Evolutionary conservation across 2,329 filamentous ascomycete genomes (phyloP), one percentile per base, ranked within the genome.

Genomic region (Pseudogymnoascus sp.): DNA sequence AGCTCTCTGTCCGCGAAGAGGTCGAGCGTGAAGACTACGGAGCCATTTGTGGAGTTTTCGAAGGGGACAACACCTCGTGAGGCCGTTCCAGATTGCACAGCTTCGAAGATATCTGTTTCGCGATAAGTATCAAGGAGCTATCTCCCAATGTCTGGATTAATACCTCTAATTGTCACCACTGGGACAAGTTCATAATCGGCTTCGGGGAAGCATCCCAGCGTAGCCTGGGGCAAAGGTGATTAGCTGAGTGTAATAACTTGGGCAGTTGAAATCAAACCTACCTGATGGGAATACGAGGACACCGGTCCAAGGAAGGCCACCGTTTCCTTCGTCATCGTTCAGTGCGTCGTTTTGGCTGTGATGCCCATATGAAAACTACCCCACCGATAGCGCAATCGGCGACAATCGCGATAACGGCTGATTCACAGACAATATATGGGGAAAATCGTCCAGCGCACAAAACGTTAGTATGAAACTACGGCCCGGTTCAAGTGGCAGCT

Each of bases 21-120:
- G 76, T 97, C 93, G 23, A 97, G 83, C 0, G 93, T 96, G 75
- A 91, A 90, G 63, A 95, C 86, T 60, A 99, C 95, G 62, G 89
- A 88, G 71, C 95, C 95, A 75, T 97, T 96, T 73, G 91, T 93
- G 42, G 90, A 96, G 79, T 99, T 99, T 74, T 97, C 93, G 76
- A 96, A 93, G 5, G 95, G 95, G 1, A 97, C 89, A 34, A 97
- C 89, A 68, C 93, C 95, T 63, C 87, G 87, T 61, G 82, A 76
- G 0, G 84, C 85, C 50, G 78, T 73, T 64, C 84, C 82, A 38
- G 81, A 79, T 71, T 96, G 91, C 5, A 96, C 89, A 14, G 86
- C 82, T 60, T 87, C 81, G 75, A 97, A 96, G 69, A 96, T 86
- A 72, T 95, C 91, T 88, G 67, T 14, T 21, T 62, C 53, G 34